Conservation (phyloP, 805 yeast species). For the Ascoidea tarda region DNA sequence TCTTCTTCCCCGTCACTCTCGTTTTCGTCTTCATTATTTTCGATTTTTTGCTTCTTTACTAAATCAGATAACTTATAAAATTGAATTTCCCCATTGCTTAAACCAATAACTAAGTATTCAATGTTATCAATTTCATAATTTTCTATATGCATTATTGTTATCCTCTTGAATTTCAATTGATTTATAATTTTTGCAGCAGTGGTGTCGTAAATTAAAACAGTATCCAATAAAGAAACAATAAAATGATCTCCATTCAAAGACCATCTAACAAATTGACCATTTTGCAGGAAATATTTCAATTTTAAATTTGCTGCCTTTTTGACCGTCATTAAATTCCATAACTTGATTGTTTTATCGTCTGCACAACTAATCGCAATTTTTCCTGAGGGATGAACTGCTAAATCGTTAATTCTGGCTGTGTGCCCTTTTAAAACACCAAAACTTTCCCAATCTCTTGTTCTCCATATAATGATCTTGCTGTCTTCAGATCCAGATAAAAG, state of each 20-base stretch:
- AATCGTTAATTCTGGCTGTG: conserved; percentile 64
- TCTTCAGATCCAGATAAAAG: conserved; percentile 82
- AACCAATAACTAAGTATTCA: conserved; percentile 54
- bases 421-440: conserved; percentile 86
- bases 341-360: conserved; percentile 65
- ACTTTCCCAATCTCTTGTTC: conserved; percentile 94
- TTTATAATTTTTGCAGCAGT: conserved; percentile 41
- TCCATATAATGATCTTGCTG: conserved; percentile 82
- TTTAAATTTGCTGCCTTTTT: conserved; percentile 81
- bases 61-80: conserved; percentile 33
- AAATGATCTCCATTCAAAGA: conserved; percentile 52
- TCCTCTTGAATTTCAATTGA: conserved; percentile 31
- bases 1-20: conserved; percentile 10
- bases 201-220: conserved; percentile 52
- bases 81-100: conserved; percentile 54
- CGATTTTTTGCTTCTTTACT: conserved; percentile 10
- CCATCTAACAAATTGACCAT: conserved; percentile 59
- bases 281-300: conserved; percentile 44
- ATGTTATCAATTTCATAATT: conserved; percentile 27
- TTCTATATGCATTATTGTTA: conserved; percentile 57
- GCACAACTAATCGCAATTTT: conserved; percentile 84
- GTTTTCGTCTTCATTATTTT: conserved; percentile 13
- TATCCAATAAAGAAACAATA: conserved; percentile 58
- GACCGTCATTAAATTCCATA: conserved; percentile 96
- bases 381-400: conserved; percentile 84